Evolutionary conservation across 192 early-diverging fungal species (phyloP).

Genomic region (Jimgerdemannia flammicorona): DNA sequence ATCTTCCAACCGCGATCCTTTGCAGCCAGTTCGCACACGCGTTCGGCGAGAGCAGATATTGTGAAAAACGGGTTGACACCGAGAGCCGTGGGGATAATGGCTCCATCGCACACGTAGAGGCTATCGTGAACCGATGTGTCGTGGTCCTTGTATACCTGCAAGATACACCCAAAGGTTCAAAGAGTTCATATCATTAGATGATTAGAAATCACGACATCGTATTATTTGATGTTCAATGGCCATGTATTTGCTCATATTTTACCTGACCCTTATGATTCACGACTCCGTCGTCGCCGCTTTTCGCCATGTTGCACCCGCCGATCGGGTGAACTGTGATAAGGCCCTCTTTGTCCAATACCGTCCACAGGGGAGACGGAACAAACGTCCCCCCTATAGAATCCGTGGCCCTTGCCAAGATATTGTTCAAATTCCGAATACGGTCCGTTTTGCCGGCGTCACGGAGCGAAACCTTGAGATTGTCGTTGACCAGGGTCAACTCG

Average conservation of each 20-base stretch:
- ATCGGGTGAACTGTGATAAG: conserved; percentile 45
- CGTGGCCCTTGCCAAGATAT: conserved; percentile 13
- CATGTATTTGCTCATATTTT: conserved; percentile 2
- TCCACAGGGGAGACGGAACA: too few species aligned
- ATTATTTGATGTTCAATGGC: too few species aligned
- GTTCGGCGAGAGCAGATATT: conserved; percentile 39
- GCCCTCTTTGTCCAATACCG: conserved; percentile 22
- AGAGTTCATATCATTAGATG: too few species aligned
- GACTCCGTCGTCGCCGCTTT: conserved; percentile 29
- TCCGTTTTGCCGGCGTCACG: conserved; percentile 26
- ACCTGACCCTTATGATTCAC: conserved; percentile 48
- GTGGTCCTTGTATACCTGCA: too few species aligned
- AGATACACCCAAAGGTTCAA: too few species aligned
- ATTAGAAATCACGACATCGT: too few species aligned
- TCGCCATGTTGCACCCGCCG: conserved; percentile 40
- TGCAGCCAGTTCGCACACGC: conserved; percentile 27
- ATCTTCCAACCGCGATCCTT: conserved; percentile 14
- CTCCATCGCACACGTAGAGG: conserved; percentile 44
- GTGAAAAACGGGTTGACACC: conserved; percentile 50
- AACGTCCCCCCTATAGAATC: background rate
- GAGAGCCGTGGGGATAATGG: conserved; percentile 40
- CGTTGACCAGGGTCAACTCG: conserved; percentile 25
- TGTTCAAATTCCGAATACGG: conserved; percentile 26
- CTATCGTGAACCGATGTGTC: conserved; percentile 31
- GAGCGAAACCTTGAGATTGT: conserved; percentile 30